A percentile compares a stretch with the other conserved stretches of the same genome.
These are phyloP conservation scores for Glaciozyma antarctica DNA, from an alignment of 768 basidiomycete genomes.

Conservation along the genomic window DNA sequence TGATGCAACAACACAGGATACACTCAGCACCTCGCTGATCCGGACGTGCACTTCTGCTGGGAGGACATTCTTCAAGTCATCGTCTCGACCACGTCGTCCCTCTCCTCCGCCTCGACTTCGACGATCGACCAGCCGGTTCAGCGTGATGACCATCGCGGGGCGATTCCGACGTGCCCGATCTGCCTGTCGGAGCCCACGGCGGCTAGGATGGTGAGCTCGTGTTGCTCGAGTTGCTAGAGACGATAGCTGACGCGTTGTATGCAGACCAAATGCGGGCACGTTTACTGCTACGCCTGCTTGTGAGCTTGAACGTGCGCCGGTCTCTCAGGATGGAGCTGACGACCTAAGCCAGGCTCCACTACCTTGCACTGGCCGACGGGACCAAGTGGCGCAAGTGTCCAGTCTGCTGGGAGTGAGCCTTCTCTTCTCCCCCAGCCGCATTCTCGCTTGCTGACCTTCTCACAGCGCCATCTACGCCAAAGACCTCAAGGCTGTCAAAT, in stretches of 20 bases:
- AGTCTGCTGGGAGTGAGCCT: conserved; percentile 67
- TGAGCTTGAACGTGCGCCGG: conserved; percentile 36
- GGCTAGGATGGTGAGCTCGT: conserved; percentile 47
- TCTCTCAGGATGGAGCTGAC: background rate
- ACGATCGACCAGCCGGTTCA: conserved; percentile 23
- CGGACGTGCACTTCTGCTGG: conserved; percentile 68
- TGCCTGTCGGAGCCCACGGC: conserved; percentile 84
- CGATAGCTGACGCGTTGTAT: background rate
- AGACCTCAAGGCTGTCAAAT: conserved; percentile 87
- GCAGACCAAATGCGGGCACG: conserved; percentile 47
- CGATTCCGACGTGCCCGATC: conserved; percentile 65
- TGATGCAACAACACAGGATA: conserved; percentile 46
- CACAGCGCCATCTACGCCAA: conserved; percentile 62
- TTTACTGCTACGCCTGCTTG: conserved; percentile 86
- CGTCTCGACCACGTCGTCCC: conserved; percentile 62
- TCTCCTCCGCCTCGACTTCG: conserved; percentile 52
- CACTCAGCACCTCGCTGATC: conserved; percentile 83
- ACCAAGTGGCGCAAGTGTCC: conserved; percentile 72
- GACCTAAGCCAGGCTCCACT: conserved; percentile 22
- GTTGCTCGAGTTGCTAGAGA: background rate
- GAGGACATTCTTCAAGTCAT: conserved; percentile 83
- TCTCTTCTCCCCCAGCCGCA: accelerated
- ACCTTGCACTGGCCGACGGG: conserved; percentile 33
- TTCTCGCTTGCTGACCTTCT: background rate
- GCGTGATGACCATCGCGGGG: conserved; percentile 34